Evolutionary conservation across 2,329 filamentous ascomycete species (phyloP).

Genomic region (Ceratocystis smalleyi): DNA sequence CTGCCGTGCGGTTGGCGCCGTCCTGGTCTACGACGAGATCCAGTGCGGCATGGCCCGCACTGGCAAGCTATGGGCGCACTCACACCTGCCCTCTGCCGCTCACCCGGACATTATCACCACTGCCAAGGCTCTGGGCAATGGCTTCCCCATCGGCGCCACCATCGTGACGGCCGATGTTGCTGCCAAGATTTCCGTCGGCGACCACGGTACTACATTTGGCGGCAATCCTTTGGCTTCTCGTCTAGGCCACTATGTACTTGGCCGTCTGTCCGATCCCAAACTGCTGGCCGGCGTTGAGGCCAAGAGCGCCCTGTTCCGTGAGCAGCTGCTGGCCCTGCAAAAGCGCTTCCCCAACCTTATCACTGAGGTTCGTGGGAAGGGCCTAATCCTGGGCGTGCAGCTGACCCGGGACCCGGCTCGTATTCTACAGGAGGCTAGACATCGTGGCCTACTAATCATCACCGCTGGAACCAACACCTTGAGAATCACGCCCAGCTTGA

Average conservation of each 20-base stretch:
- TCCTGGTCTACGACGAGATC: constrained; percentile 92
- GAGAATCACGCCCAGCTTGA: constrained; percentile 76
- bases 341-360: constrained; percentile 50
- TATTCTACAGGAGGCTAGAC: constrained; percentile 71
- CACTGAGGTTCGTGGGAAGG: constrained; percentile 64
- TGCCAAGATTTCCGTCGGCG: constrained; percentile 41
- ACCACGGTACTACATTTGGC: constrained; percentile 89
- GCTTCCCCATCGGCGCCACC: constrained; percentile 77
- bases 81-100: constrained; percentile 53
- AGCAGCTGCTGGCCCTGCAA: constrained; percentile 34
- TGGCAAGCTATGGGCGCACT: constrained; percentile 80
- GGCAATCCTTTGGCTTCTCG: constrained; percentile 78
- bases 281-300: constrained; percentile 54
- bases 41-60: constrained; percentile 86
- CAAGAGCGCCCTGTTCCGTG: constrained; percentile 42
- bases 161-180: constrained; percentile 28
- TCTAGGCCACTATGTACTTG: constrained; percentile 73
- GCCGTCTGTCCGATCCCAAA: constrained; percentile 52
- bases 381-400: constrained; percentile 77
- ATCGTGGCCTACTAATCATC: constrained; percentile 77
- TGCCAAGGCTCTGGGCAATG: constrained; percentile 92
- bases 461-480: constrained; percentile 86
- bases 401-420: constrained; percentile 54
- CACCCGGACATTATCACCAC: constrained; percentile 91
- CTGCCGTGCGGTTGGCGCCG: constrained; percentile 72